Evolutionary conservation across 2,329 filamentous ascomycete species (phyloP).

Genomic region (Trichoderma guizhouense): DNA sequence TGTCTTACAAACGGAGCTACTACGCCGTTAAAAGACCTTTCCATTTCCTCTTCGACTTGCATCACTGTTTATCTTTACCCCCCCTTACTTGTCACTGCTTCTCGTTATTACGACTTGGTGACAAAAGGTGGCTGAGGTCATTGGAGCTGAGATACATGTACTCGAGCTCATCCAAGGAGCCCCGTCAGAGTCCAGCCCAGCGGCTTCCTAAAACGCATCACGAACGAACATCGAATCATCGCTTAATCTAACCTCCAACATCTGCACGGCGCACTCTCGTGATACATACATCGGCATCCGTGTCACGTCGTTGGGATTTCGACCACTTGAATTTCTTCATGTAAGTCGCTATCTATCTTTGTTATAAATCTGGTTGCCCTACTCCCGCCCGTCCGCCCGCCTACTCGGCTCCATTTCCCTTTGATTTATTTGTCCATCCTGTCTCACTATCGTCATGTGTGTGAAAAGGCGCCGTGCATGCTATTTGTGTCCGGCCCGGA

Average conservation of each 20-base stretch:
- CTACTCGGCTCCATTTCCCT: background rate
- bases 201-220: background rate
- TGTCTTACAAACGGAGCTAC: background rate
- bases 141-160: background rate
- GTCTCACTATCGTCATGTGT: background rate
- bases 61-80: background rate
- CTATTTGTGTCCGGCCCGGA: background rate
- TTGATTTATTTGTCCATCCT: background rate
- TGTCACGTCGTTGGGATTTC: constrained; percentile 3
- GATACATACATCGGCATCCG: background rate
- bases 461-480: constrained; percentile 8
- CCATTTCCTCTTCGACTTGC: background rate
- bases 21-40: background rate
- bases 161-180: background rate
- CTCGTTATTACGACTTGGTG: background rate
- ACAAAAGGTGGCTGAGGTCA: background rate
- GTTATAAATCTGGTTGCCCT: background rate
- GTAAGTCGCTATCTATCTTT: constrained; percentile 13
- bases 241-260: constrained; percentile 14
- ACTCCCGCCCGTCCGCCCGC: background rate
- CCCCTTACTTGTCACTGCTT: background rate
- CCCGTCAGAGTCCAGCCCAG: background rate
- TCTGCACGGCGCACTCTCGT: background rate
- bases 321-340: constrained; percentile 1
- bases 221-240: background rate